Conservation (phyloP, 805 yeast species). For the Candida taoyuanica region DNA sequence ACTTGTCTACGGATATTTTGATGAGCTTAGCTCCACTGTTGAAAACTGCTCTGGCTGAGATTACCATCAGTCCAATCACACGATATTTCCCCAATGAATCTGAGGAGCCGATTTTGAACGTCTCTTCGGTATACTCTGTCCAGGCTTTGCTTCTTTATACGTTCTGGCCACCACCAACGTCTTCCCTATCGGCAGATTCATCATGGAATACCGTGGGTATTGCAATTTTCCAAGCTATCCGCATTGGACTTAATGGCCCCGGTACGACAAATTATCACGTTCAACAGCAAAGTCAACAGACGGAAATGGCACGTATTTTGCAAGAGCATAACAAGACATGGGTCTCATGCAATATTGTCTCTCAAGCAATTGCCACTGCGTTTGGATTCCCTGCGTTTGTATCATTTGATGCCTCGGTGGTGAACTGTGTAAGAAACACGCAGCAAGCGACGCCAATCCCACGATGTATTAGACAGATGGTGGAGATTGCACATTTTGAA, state of each 20-base stretch:
- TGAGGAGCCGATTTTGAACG: conserved; percentile 79
- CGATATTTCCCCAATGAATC: conserved; percentile 73
- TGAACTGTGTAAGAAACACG: conserved; percentile 47
- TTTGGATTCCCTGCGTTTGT: conserved; percentile 95
- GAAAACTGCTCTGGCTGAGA: conserved; percentile 76
- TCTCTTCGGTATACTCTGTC: conserved; percentile 88
- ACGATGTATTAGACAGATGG: conserved; percentile 57
- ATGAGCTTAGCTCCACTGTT: conserved; percentile 62
- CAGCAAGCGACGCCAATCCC: conserved; percentile 28
- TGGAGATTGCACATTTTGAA: conserved; percentile 80
- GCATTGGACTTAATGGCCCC: conserved; percentile 87
- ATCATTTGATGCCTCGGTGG: conserved; percentile 69
- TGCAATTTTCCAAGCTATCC: conserved; percentile 86
- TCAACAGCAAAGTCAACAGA: conserved; percentile 33
- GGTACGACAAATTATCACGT: conserved; percentile 44
- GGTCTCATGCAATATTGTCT: conserved; percentile 88
- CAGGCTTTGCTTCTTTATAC: conserved; percentile 88
- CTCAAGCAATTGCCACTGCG: conserved; percentile 85
- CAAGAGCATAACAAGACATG: conserved; percentile 86
- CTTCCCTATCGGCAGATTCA: conserved; percentile 91
- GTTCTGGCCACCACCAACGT: conserved; percentile 94
- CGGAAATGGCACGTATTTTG: conserved; percentile 32
- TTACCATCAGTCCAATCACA: conserved; percentile 86
- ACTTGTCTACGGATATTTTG: conserved; percentile 45
- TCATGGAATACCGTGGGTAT: conserved; percentile 94